Conservation (phyloP, 202 grass and related monocot genomes). For the Setaria viridis region DNA sequence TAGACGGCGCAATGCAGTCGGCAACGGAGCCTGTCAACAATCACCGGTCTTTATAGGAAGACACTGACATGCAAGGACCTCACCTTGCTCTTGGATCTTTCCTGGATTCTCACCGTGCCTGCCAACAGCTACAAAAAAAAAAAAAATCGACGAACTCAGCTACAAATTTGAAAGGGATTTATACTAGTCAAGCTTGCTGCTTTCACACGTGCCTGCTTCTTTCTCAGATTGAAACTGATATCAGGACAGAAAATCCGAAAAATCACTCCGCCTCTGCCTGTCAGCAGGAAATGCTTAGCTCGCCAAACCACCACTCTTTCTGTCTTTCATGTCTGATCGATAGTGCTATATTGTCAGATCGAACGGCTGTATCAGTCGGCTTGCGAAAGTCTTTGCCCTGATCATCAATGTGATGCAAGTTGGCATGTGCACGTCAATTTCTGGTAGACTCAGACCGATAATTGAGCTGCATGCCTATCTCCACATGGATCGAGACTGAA, state of each 20-base stretch:
- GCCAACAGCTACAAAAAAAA: neutral
- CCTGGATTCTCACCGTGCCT: neutral
- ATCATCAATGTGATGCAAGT: neutral
- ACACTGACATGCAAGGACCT: neutral
- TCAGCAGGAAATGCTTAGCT: neutral
- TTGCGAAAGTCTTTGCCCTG: neutral
- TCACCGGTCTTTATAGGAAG: neutral
- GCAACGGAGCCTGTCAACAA: neutral
- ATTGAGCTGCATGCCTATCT: neutral
- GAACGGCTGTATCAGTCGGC: neutral
- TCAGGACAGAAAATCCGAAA: neutral
- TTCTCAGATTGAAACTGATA: neutral
- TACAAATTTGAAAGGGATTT: neutral
- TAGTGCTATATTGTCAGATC: neutral
- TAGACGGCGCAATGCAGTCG: neutral
- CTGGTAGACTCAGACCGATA: neutral
- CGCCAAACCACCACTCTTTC: neutral
- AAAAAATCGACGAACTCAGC: no score
- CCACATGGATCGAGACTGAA: neutral
- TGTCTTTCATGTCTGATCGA: neutral
- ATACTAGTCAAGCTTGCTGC: neutral
- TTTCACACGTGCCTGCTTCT: neutral
- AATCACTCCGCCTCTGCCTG: neutral
- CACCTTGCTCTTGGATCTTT: neutral
- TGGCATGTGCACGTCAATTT: slow-evolving; percentile 11